Evolutionary conservation across 495 filamentous ascomycete species (phyloP), one percentile per base, ranked within the genome.

Genomic region (Evernia prunastri): DNA sequence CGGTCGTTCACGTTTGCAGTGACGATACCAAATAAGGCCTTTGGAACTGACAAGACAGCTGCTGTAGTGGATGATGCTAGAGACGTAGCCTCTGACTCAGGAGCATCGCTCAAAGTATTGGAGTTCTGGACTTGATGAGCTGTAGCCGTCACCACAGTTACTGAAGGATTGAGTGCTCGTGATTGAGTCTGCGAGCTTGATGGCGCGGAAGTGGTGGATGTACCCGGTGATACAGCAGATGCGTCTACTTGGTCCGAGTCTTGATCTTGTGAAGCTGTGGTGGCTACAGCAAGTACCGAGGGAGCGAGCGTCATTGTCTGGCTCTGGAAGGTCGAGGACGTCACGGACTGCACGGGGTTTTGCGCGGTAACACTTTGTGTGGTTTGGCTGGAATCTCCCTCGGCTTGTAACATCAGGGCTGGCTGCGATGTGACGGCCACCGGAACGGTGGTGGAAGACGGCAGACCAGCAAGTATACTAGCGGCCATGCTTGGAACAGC

Each of bases 401-500:
- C 61, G 33, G 23, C 36, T 35, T 63, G 61, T n/a, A 63, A 23
- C 0, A n/a, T 31, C 35, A 33, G 58, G n/a, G 62, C n/a, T n/a
- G 62, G 31, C 56, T 64, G 42, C 18, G 62, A 45, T 12, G 36
- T 35, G 12, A 42, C 54, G 35, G 47, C 33, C 13, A 23, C 37
- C 6, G 27, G 20, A 10, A 25, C 42, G 0, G 35, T 31, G 51
- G 42, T 43, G n/a, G 54, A 36, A 31, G 23, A 39, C 1, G 56
- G 3, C 36, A 37, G 33, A 49, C 5, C 56, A 39, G 33, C 33
- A 25, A 67, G 67, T 11, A 25, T 37, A 58, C 13, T 33, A 39
- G 27, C 33, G 3, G 69, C 69, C 49, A 39, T 18, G 29, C 62
- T 58, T 13, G 65, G 69, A 12, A 53, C 35, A 31, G 60, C 66